Base-by-base conservation (phyloP, 768 basidiomycete species). In the Agaricus sinodeliciosus region DNA sequence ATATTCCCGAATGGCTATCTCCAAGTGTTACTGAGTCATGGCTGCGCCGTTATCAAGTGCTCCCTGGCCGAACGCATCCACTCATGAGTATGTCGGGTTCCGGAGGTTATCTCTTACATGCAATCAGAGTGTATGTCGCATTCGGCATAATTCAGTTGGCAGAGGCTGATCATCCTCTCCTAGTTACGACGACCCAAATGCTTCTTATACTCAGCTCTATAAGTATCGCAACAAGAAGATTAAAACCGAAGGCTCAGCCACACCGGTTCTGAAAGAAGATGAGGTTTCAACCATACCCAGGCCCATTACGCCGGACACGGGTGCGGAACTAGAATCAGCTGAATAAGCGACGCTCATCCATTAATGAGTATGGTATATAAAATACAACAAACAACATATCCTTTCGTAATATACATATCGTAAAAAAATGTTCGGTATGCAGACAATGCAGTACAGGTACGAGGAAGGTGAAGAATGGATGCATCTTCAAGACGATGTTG, bases 1-100 rank as follows among this genome's bases (percentile, higher is more conserved):
- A 76, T 22, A 62, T 77, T 37, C 81, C 87, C 8, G 68, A 76
- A 56, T 94, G 82, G 67, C 72, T 98, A 9, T 84, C 82, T 28
- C 86, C 92, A 7, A 83, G 77, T 13, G 70, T 98, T 27, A 87
- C 89, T 2, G 95, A 98, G 67, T 75, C 81, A 9, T 97, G 90
- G 87, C 67, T 91, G 39, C 81, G 95, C 26, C 79, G 81, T 57
- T 99, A 98, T 70, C 95, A 98, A 66, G 81, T 82, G 48, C 75
- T 99, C n/a, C 96, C 96, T 19, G 95, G 96, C 19, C 79, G 96
- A 34, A 95, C 91, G 37, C 96, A 99, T 71, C 96, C 96, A 3
- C 82, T 80, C 58, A 98, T 99, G 96, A 85, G 76, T 51, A 89
- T 84, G 54, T 86, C 90, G 18, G 91, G 90, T 9, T 84, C 87